phyloP scores from a whole-genome alignment of 257 asterid genomes.

The Phtheirospermum japonicum region DNA sequence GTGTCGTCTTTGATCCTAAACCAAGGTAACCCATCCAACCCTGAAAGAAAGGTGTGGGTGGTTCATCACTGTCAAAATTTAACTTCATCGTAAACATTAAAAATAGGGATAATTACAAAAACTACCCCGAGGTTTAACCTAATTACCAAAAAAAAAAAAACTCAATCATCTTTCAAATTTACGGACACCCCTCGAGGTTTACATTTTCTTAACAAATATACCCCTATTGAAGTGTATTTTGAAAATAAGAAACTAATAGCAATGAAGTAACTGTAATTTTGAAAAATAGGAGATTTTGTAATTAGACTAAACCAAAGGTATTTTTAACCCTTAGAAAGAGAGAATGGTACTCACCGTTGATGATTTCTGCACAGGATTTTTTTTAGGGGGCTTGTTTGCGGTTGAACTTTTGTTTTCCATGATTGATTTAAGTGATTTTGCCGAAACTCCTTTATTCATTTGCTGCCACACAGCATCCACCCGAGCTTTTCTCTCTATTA shows the following conservation, averaged over 20 bases:
- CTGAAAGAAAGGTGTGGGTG: conserved; percentile 36
- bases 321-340: conserved; percentile 6
- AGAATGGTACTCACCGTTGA: conserved; percentile 41
- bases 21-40: conserved; percentile 83
- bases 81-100: conserved; percentile 22
- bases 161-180: neutral
- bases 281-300: neutral
- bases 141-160: neutral
- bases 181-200: neutral
- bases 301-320: neutral
- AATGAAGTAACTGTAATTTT: neutral
- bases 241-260: neutral
- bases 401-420: conserved; percentile 38
- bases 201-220: neutral
- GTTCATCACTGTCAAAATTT: conserved; percentile 23
- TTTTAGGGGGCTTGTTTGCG: conserved; percentile 37
- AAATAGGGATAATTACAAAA: neutral
- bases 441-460: conserved; percentile 86
- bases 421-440: conserved; percentile 56
- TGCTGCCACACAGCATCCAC: conserved; percentile 87
- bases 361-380: conserved; percentile 39
- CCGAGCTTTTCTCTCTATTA: conserved; percentile 77
- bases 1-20: conserved; percentile 58
- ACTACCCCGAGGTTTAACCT: neutral
- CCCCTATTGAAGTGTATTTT: neutral